A percentile compares a stretch with the other conserved stretches of the same genome.
These are phyloP conservation scores for Lepidium africanum DNA, from an alignment of 345 rosid genomes.

Conservation along the genomic window DNA sequence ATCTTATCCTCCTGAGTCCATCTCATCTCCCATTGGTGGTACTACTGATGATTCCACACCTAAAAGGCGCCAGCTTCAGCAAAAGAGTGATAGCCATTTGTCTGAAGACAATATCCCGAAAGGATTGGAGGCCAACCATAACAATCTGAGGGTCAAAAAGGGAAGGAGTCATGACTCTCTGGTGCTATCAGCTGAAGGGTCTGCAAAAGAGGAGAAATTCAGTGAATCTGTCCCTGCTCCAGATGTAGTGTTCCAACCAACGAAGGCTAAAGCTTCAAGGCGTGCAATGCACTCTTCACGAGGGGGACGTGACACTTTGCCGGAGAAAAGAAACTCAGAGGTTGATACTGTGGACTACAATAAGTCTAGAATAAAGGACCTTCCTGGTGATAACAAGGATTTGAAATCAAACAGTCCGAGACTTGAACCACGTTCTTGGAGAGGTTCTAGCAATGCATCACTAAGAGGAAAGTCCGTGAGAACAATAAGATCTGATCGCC, in stretches of 20 bases:
- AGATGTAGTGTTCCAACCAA: neutral
- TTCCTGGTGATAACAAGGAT: constrained; percentile 8
- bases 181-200: constrained; percentile 11
- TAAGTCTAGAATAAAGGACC: constrained; percentile 3
- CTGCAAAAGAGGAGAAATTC: neutral
- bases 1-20: constrained; percentile 23
- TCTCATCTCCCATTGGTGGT: constrained; percentile 8
- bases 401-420: constrained; percentile 9
- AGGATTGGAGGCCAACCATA: neutral
- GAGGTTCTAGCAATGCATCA: constrained; percentile 25
- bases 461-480: constrained; percentile 65
- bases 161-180: constrained; percentile 17
- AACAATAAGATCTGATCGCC: constrained; percentile 40
- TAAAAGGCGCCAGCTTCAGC: neutral
- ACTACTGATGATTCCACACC: neutral
- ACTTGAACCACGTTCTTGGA: constrained; percentile 28
- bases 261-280: constrained; percentile 10
- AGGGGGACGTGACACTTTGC: neutral
- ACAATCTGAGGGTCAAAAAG: neutral
- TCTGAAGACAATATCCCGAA: neutral
- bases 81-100: neutral
- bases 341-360: neutral
- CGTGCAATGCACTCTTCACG: constrained; percentile 12
- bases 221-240: neutral
- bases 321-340: constrained; percentile 10